A percentile compares a stretch with the other conserved stretches of the same genome.
Evolutionary conservation across 495 filamentous ascomycete species (phyloP).

Genomic region (Amniculicola lignicola): DNA sequence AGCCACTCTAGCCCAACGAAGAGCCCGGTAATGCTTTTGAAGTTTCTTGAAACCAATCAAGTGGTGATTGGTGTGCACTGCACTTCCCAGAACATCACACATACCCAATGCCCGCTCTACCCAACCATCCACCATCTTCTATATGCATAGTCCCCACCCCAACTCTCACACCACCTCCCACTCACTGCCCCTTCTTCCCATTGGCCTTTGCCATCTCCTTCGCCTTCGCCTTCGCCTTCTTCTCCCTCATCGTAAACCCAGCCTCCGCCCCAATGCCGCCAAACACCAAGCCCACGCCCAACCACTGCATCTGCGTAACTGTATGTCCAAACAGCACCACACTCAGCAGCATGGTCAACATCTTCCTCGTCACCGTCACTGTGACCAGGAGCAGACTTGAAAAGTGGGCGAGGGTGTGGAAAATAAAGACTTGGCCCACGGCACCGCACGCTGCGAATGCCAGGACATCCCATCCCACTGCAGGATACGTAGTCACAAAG

Average conservation of each 20-base stretch:
- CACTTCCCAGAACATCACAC: too few relatives aligned
- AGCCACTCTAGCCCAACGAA: too few relatives aligned
- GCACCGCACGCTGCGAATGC: conserved; percentile 91
- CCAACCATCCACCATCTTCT: background rate
- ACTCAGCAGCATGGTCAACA: conserved; percentile 97
- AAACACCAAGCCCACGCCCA: conserved; percentile 90
- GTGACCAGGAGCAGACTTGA: conserved; percentile 90
- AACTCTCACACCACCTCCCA: background rate
- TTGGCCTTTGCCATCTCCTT: conserved; percentile 40
- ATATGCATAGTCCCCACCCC: background rate
- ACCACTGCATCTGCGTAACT: conserved; percentile 79
- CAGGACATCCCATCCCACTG: conserved; percentile 77
- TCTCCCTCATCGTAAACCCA: conserved; percentile 74
- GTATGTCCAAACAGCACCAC: conserved; percentile 92
- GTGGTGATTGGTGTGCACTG: too few relatives aligned
- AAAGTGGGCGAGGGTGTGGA: conserved; percentile 90
- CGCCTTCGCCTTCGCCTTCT: conserved; percentile 59
- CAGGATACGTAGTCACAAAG: conserved; percentile 74
- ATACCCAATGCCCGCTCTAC: too few relatives aligned
- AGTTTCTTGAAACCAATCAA: too few relatives aligned
- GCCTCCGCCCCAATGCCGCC: conserved; percentile 92
- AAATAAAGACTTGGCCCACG: conserved; percentile 94
- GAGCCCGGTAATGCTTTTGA: too few relatives aligned
- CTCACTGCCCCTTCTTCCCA: conserved; percentile 20
- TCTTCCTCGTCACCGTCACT: conserved; percentile 95